Conservation (phyloP, 768 basidiomycete genomes). For the Dendrothele bispora region DNA sequence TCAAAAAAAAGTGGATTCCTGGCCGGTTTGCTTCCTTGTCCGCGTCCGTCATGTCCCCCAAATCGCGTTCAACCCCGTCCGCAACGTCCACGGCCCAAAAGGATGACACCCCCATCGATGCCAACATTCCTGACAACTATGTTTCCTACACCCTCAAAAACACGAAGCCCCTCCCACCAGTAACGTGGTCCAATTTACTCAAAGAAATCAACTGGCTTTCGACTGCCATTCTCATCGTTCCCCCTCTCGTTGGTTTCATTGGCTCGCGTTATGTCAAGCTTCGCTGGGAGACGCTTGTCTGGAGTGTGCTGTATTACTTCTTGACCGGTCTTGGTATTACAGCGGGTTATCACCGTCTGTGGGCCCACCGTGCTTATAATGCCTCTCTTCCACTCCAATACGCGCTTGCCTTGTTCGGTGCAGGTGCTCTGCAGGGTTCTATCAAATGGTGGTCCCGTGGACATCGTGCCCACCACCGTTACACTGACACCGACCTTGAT, state of each 20-base stretch:
- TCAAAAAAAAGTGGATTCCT: no score
- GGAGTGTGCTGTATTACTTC: slow-evolving; percentile 67
- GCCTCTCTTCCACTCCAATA: slow-evolving; percentile 87
- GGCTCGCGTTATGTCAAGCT: slow-evolving; percentile 54
- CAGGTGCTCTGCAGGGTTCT: slow-evolving; percentile 93
- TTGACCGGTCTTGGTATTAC: slow-evolving; percentile 83
- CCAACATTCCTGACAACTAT: slow-evolving; percentile 56
- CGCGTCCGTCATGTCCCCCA: no score
- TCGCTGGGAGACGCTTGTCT: slow-evolving; percentile 71
- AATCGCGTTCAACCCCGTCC: no score
- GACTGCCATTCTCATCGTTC: slow-evolving; percentile 55
- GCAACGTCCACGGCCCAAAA: neutral
- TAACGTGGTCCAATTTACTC: slow-evolving; percentile 42
- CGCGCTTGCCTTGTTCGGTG: slow-evolving; percentile 77
- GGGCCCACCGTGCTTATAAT: slow-evolving; percentile 96
- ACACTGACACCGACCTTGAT: slow-evolving; percentile 96
- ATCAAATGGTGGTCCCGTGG: slow-evolving; percentile 97
- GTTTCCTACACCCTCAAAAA: slow-evolving; percentile 52
- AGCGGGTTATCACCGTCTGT: slow-evolving; percentile 94
- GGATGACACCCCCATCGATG: slow-evolving; percentile 16
- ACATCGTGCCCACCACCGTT: slow-evolving; percentile 95
- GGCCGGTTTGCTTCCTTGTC: no score
- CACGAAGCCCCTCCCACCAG: slow-evolving; percentile 49
- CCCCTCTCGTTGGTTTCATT: slow-evolving; percentile 58
- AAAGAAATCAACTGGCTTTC: slow-evolving; percentile 59